These are phyloP conservation scores for Plasmodium reichenowi DNA, from an alignment of 169 alveolate species.

Conservation along the genomic window DNA sequence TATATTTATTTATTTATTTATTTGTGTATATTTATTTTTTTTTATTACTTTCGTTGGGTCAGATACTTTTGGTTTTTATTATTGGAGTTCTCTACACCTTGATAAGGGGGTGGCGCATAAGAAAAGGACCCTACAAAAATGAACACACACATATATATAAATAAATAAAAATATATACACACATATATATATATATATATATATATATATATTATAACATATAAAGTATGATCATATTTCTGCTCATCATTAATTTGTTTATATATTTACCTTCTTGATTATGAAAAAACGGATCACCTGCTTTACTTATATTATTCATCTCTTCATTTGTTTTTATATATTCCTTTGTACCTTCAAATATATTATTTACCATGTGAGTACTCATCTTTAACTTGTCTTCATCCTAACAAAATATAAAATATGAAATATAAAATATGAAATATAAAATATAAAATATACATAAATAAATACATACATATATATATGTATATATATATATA, in stretches of 20 bases:
- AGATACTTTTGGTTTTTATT: conserved; percentile 29
- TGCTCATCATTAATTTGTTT: neutral
- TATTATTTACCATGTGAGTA: conserved; percentile 2
- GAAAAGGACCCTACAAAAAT: conserved; percentile 21
- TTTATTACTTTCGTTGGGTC: conserved; percentile 45
- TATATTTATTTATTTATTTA: neutral
- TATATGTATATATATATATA: no score
- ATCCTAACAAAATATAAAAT: conserved; percentile 5
- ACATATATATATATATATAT: neutral
- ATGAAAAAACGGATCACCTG: neutral
- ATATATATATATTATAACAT: neutral
- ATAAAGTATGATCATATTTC: neutral
- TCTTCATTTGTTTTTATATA: conserved; percentile 5
- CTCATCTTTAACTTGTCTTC: conserved; percentile 23
- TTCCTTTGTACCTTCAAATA: conserved; percentile 1
- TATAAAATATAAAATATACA: no score
- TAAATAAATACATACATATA: neutral
- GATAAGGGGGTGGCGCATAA: conserved; percentile 18
- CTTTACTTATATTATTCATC: neutral
- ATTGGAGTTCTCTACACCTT: conserved; percentile 12
- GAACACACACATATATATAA: neutral
- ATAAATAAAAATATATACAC: neutral
- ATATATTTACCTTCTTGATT: neutral
- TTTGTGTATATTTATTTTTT: neutral
- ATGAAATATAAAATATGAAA: no score